These are phyloP conservation scores for Emericellopsis terricola DNA, from an alignment of 495 filamentous ascomycete species.

Conservation along the genomic window DNA sequence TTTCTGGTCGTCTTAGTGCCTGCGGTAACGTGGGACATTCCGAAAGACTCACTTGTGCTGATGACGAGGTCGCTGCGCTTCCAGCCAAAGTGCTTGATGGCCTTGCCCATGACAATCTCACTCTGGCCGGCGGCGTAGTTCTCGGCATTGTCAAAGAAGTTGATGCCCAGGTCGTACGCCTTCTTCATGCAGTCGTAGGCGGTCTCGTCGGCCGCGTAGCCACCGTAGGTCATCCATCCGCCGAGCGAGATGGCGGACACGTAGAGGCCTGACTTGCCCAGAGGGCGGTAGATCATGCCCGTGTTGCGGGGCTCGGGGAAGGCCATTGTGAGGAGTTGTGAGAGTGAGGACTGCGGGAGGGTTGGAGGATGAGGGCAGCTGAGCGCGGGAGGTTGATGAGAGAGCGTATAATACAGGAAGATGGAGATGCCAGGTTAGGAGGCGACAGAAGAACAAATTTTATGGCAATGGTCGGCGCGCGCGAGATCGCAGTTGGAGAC, in stretches of 20 bases:
- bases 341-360: neutral
- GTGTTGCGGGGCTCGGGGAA: conserved; percentile 14
- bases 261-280: conserved; percentile 44
- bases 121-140: conserved; percentile 30
- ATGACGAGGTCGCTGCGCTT: conserved; percentile 55
- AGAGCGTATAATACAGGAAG: neutral
- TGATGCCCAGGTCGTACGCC: conserved; percentile 54
- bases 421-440: neutral
- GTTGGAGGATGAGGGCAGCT: too few species aligned
- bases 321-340: conserved; percentile 10
- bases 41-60: conserved; percentile 31
- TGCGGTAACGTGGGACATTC: too few species aligned
- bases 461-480: too few species aligned
- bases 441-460: neutral
- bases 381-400: neutral
- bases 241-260: conserved; percentile 44
- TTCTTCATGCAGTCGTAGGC: conserved; percentile 47
- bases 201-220: conserved; percentile 26
- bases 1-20: conserved; percentile 4
- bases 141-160: conserved; percentile 32
- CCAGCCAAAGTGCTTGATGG: conserved; percentile 40
- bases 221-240: conserved; percentile 41
- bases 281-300: conserved; percentile 41
- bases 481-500: too few species aligned
- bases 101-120: conserved; percentile 39